These are phyloP conservation scores for Lolium rigidum DNA, from an alignment of 176 grass and related monocot species.

Conservation along the genomic window DNA sequence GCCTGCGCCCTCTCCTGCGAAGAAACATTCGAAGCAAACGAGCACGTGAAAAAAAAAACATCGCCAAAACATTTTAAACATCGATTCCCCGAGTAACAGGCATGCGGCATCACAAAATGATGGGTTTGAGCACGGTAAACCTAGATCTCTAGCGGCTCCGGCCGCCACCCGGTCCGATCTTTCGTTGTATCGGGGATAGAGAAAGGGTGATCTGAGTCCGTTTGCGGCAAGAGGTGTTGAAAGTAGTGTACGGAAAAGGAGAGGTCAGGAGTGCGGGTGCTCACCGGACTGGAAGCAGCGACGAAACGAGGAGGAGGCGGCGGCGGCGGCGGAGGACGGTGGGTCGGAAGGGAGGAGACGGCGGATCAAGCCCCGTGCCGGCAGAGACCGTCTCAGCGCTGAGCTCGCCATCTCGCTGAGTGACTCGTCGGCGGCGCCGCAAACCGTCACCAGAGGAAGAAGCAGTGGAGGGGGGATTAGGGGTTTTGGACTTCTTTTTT, in stretches of 20 bases:
- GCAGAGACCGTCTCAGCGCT: conserved; percentile 43
- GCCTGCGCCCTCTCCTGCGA: not conserved
- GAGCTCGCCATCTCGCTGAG: conserved; percentile 53
- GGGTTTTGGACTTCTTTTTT: conserved; percentile 35
- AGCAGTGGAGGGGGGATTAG: not conserved
- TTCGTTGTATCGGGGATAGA: not conserved
- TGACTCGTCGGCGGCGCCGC: conserved; percentile 49
- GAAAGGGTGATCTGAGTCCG: not conserved
- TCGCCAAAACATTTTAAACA: not conserved
- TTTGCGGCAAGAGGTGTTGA: not conserved
- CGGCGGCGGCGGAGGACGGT: not conserved
- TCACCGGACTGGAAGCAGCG: conserved; percentile 51
- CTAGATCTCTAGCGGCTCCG: conserved; percentile 33
- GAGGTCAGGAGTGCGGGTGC: conserved; percentile 2
- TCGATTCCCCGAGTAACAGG: conserved; percentile 24
- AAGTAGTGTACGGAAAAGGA: not conserved
- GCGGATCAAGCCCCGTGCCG: not conserved
- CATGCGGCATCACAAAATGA: not conserved
- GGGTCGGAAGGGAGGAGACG: conserved; percentile 22
- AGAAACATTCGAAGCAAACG: conserved; percentile 27
- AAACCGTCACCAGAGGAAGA: conserved; percentile 1
- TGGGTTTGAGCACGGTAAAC: not conserved
- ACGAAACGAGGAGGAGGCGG: conserved; percentile 3
- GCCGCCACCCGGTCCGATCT: not conserved
- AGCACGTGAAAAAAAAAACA: conserved; percentile 11